Conservation (phyloP, 345 rosid genomes). For the Mallotus nudiflorus region DNA sequence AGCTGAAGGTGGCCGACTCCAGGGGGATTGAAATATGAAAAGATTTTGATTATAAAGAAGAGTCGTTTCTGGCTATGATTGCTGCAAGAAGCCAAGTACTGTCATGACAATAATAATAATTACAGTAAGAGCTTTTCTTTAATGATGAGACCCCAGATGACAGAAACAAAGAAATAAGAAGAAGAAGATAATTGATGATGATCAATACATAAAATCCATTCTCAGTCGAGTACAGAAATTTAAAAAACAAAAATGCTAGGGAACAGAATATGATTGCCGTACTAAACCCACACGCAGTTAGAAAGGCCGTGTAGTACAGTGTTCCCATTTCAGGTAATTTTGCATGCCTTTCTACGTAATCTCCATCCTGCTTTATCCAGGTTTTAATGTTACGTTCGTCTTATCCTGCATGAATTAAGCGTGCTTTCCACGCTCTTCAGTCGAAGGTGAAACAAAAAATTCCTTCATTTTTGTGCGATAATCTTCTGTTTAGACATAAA, state of each 20-base stretch:
- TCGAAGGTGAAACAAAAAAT: not conserved
- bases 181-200: too few relatives aligned
- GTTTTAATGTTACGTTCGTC: not conserved
- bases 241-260: not conserved
- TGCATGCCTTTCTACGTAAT: slow-evolving; percentile 35
- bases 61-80: too few relatives aligned
- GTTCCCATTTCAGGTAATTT: not conserved
- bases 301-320: slow-evolving; percentile 21
- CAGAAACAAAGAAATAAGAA: not conserved
- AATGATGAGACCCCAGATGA: too few relatives aligned
- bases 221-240: not conserved
- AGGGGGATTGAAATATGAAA: not conserved
- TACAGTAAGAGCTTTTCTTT: too few relatives aligned
- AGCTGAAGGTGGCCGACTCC: slow-evolving; percentile 2
- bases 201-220: too few relatives aligned
- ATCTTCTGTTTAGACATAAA: too few relatives aligned
- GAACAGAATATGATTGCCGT: not conserved
- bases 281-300: slow-evolving; percentile 10
- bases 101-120: too few relatives aligned
- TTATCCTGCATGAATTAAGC: slow-evolving; percentile 12
- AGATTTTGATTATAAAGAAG: not conserved
- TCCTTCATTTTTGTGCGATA: not conserved
- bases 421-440: not conserved
- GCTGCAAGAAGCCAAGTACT: too few relatives aligned
- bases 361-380: not conserved